Evolutionary conservation across 2,329 filamentous ascomycete genomes (phyloP).

Genomic region (Colletotrichum nymphaeae): DNA sequence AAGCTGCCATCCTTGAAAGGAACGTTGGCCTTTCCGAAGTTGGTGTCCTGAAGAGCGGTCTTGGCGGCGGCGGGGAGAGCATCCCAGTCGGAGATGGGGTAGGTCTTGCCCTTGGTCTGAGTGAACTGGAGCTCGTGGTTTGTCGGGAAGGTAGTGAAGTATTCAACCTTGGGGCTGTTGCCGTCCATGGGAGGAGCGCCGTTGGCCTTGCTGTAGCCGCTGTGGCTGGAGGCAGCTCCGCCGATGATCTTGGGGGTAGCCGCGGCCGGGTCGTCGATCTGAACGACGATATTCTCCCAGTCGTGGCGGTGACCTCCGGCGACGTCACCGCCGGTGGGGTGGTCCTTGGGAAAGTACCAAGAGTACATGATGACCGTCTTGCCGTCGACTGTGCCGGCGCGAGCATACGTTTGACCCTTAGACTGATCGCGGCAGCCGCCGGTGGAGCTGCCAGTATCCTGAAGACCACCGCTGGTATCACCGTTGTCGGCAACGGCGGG

Average conservation of each 20-base stretch:
- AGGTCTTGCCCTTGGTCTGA: conserved; percentile 47
- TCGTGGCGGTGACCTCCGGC: conserved; percentile 51
- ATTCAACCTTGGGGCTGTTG: conserved; percentile 44
- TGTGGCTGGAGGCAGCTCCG: conserved; percentile 50
- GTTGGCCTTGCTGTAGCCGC: conserved; percentile 44
- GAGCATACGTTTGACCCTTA: conserved; percentile 52
- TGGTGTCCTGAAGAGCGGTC: conserved; percentile 48
- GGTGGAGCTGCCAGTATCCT: conserved; percentile 43
- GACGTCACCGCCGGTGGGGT: conserved; percentile 46
- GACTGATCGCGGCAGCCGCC: conserved; percentile 45
- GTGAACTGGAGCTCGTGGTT: conserved; percentile 53
- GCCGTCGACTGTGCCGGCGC: conserved; percentile 43
- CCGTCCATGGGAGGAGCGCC: conserved; percentile 36
- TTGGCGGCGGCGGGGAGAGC: conserved; percentile 47
- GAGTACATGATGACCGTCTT: conserved; percentile 52
- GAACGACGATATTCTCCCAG: conserved; percentile 51
- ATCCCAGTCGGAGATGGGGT: conserved; percentile 57
- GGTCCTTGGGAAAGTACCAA: conserved; percentile 60
- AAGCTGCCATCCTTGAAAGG: conserved; percentile 50
- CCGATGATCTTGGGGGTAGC: conserved; percentile 46
- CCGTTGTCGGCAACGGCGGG: conserved; percentile 20
- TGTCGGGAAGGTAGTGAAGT: conserved; percentile 44
- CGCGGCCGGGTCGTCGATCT: conserved; percentile 41
- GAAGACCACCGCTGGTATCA: conserved; percentile 46
- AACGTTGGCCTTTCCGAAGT: conserved; percentile 54